These are phyloP conservation scores for Stagonosporopsis chrysanthemi DNA, from an alignment of 2,329 filamentous ascomycete genomes.

Conservation along the genomic window DNA sequence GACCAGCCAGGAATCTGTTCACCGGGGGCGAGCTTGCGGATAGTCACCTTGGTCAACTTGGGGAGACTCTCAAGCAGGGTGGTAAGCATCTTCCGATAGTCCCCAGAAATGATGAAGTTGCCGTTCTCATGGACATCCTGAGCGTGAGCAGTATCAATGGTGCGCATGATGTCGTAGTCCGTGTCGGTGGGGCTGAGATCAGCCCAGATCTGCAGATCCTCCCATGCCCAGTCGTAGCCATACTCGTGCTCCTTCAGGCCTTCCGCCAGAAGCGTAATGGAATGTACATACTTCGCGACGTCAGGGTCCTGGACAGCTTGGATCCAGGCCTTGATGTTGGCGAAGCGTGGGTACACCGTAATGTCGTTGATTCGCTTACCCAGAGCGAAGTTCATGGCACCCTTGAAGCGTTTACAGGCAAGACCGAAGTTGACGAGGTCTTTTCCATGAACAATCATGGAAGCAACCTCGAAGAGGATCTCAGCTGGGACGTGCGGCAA, in stretches of 20 bases:
- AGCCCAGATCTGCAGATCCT: conserved; percentile 17
- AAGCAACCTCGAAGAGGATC: conserved; percentile 1
- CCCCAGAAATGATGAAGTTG: conserved; percentile 21
- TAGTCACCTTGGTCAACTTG: conserved; percentile 14
- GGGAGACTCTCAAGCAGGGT: conserved; percentile 14
- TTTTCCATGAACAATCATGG: background rate
- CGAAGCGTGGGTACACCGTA: conserved; percentile 16
- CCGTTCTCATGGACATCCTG: conserved; percentile 8
- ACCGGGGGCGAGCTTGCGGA: conserved; percentile 25
- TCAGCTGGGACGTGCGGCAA: conserved; percentile 10
- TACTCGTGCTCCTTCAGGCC: conserved; percentile 15
- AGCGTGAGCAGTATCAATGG: conserved; percentile 14
- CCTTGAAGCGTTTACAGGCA: conserved; percentile 4
- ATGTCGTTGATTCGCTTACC: conserved; percentile 2
- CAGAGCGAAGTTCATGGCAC: background rate
- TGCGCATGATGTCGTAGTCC: conserved; percentile 15
- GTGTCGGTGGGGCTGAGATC: background rate
- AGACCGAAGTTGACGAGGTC: conserved; percentile 16
- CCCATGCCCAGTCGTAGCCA: conserved; percentile 27
- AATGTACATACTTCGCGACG: background rate
- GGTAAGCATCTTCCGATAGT: conserved; percentile 23
- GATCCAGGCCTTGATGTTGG: conserved; percentile 4
- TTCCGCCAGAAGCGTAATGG: conserved; percentile 22
- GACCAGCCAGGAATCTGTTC: conserved; percentile 29
- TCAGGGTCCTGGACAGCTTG: background rate